Conservation (phyloP, 2,329 filamentous ascomycete genomes). For the Ophiocordyceps camponoti-rufipedis region DNA sequence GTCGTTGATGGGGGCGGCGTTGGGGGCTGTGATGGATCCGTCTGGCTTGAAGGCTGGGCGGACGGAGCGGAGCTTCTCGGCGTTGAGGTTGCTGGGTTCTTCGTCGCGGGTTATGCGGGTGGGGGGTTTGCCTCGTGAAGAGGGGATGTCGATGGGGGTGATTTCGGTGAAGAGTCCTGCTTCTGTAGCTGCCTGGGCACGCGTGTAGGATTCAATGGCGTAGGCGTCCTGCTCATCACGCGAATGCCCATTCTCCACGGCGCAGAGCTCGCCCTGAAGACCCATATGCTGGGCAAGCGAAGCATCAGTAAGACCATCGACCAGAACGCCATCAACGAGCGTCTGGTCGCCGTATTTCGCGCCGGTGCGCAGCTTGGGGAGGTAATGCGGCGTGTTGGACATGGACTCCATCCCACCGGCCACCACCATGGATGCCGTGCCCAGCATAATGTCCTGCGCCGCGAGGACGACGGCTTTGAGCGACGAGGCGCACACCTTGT, state of each 20-base stretch:
- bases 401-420: conserved; percentile 95
- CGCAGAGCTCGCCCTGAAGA: conserved; percentile 79
- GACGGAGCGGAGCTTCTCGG: conserved; percentile 67
- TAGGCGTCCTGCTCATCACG: conserved; percentile 88
- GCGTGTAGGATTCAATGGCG: conserved; percentile 87
- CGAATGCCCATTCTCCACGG: conserved; percentile 60
- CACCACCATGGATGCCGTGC: conserved; percentile 81
- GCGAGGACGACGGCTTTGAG: conserved; percentile 90
- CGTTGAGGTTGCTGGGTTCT: conserved; percentile 86
- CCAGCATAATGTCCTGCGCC: conserved; percentile 93
- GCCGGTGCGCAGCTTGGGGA: conserved; percentile 68
- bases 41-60: conserved; percentile 67
- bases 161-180: conserved; percentile 80
- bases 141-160: conserved; percentile 70
- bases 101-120: conserved; percentile 72
- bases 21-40: conserved; percentile 88
- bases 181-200: conserved; percentile 72
- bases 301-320: conserved; percentile 86
- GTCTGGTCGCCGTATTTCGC: conserved; percentile 88
- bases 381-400: conserved; percentile 95
- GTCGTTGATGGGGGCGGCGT: conserved; percentile 91
- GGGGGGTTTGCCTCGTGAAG: conserved; percentile 76
- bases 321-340: conserved; percentile 78
- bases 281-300: conserved; percentile 98
- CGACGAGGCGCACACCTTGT: conserved; percentile 96